A percentile compares a stretch with the other conserved stretches of the same genome.
These are phyloP conservation scores for Xerocomus spinulosus DNA, from an alignment of 768 basidiomycete genomes.

Conservation along the genomic window DNA sequence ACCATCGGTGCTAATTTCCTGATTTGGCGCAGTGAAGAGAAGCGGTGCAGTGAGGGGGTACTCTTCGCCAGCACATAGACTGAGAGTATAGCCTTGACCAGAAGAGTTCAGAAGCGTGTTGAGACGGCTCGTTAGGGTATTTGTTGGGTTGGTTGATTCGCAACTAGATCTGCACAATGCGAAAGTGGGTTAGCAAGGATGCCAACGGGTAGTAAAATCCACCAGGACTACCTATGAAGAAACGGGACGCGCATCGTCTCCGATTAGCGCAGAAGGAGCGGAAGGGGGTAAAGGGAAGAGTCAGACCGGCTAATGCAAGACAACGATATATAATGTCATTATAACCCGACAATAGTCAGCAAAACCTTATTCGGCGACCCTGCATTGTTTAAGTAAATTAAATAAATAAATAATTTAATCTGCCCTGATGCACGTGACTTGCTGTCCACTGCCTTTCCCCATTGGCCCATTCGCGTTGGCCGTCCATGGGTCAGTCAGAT, in stretches of 20 bases:
- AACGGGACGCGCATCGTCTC: constrained; percentile 11
- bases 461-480: background rate
- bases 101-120: constrained; percentile 62
- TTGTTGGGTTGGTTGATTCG: constrained; percentile 50
- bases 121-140: constrained; percentile 59
- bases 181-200: constrained; percentile 5
- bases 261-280: background rate
- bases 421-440: background rate
- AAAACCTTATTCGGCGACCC: background rate
- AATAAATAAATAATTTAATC: background rate
- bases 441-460: background rate
- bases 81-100: constrained; percentile 61
- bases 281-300: background rate
- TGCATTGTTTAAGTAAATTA: background rate
- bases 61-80: constrained; percentile 56
- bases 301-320: background rate
- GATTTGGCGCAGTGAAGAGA: constrained; percentile 57
- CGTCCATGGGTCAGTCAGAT: constrained; percentile 17
- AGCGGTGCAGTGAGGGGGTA: constrained; percentile 68
- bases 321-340: background rate
- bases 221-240: constrained; percentile 9
- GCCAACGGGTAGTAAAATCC: background rate
- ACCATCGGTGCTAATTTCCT: constrained; percentile 79
- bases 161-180: constrained; percentile 19
- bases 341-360: background rate